Percentiles rank a stretch among this genome's conserved stretches.
These are phyloP conservation scores for Boletellus sp. DNA, from an alignment of 768 basidiomycete genomes.

Conservation along the genomic window DNA sequence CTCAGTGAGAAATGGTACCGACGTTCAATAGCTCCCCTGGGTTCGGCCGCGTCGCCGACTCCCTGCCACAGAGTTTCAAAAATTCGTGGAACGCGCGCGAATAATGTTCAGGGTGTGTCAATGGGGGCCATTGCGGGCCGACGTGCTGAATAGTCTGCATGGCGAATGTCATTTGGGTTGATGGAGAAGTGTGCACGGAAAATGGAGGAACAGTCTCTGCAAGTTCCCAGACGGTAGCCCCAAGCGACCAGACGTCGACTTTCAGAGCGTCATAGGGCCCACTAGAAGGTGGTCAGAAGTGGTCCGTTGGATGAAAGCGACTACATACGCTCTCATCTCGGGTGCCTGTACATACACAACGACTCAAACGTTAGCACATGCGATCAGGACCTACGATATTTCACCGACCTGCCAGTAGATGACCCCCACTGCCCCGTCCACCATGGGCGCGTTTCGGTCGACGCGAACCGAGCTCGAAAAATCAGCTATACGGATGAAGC, in stretches of 20 bases:
- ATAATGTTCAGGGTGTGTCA: conserved; percentile 55
- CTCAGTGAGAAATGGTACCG: conserved; percentile 15
- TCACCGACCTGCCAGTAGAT: conserved; percentile 70
- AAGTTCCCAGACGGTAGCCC: conserved; percentile 82
- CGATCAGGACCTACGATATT: neutral
- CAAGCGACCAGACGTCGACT: conserved; percentile 78
- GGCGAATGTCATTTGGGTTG: conserved; percentile 15
- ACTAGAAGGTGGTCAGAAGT: conserved; percentile 31
- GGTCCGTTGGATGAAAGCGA: neutral
- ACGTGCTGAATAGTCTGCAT: conserved; percentile 44
- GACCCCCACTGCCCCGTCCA: conserved; percentile 63
- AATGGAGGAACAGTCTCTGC: conserved; percentile 76
- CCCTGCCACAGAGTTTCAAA: conserved; percentile 61
- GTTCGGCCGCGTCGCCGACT: conserved; percentile 50
- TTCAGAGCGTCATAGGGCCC: conserved; percentile 70
- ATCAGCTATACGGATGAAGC: conserved; percentile 50
- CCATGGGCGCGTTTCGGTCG: conserved; percentile 44
- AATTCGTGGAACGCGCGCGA: conserved; percentile 74
- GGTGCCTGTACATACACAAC: conserved; percentile 48
- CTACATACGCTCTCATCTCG: conserved; percentile 64
- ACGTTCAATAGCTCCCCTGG: conserved; percentile 60
- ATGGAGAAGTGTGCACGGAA: conserved; percentile 36
- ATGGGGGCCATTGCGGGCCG: conserved; percentile 60
- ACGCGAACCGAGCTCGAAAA: conserved; percentile 75
- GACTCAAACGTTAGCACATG: neutral